Base-by-base conservation (phyloP, 805 yeast genomes). In the Kazachstania martiniae region DNA sequence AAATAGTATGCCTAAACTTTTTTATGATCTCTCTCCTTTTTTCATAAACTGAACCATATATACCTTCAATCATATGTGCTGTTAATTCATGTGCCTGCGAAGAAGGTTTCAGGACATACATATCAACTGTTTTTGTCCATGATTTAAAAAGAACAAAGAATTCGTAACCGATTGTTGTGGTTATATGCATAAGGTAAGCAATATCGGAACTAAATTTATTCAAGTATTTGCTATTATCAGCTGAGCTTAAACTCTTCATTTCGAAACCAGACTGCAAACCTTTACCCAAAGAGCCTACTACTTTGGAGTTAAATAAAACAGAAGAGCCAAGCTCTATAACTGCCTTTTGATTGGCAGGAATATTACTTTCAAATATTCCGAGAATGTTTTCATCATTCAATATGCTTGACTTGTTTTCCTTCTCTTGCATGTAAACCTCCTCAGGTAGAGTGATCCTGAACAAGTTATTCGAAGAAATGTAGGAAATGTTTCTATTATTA, bases 211-310 rank as follows among this genome's bases (percentile, higher is more conserved):
- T 55, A 42, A 78, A 72, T 23, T 65, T 57, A 31, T 62, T 57
- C 41, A 85, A 57, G 45, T 85, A 84, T 27, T 62, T 55, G 3
- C 62, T 65, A 10, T 69, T 49, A 4, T 72, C 70, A 5, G 68
- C 58, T 33, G 58, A 50, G 18, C 61, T 59, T 22, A 73, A 55
- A 52, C 77, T 75, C 31, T 71, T 71, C 35, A 70, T 49, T 10
- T 79, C 73, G 55, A 93, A 93, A 1, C 98, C 98, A 37, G 70
- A 68, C 44, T 83, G 86, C 36, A 91, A 60, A 18, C 95, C 94
- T 46, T 70, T 72, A 6, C 96, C 94, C 8, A 93, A 61, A 0
- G 86, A 74, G 7, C 96, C 95, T n/a, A 83, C 70, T 34, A 70
- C 65, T 1, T 73, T 62, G 28, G 78, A 77, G 40, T 75, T 83